Percentiles rank a stretch among this genome's conserved stretches.
Evolutionary conservation across 176 grass and related monocot genomes (phyloP).

Genomic region (Hordeum marinum): DNA sequence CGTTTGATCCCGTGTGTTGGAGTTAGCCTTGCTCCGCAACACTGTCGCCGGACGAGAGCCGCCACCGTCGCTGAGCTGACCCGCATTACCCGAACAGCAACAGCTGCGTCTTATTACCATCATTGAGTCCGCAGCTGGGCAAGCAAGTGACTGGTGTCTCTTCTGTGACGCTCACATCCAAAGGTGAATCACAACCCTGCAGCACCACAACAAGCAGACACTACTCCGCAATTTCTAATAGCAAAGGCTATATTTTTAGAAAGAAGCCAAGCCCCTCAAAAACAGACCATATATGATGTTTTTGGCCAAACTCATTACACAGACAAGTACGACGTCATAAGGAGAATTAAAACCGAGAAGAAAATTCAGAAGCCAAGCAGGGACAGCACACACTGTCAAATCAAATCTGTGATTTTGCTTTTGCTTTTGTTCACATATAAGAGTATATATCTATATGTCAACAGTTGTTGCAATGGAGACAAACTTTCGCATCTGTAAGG

Average conservation of each 20-base stretch:
- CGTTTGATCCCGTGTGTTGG: too few relatives aligned
- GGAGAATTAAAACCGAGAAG: neutral
- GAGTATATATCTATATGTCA: slow-evolving; percentile 23
- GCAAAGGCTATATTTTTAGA: too few relatives aligned
- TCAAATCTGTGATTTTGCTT: slow-evolving; percentile 19
- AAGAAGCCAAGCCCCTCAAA: neutral
- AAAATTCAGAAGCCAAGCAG: neutral
- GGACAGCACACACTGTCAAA: neutral
- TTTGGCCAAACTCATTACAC: neutral
- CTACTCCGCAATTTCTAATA: neutral
- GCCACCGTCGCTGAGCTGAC: too few relatives aligned
- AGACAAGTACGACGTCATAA: neutral
- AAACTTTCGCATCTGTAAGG: slow-evolving; percentile 38
- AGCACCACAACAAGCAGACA: neutral
- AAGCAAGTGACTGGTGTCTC: neutral
- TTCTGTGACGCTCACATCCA: neutral
- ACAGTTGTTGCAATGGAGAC: slow-evolving; percentile 14
- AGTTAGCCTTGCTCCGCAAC: too few relatives aligned
- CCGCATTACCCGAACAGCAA: too few relatives aligned
- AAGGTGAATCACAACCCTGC: neutral
- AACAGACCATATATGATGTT: neutral
- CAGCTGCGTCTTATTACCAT: too few relatives aligned
- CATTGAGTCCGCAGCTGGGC: neutral
- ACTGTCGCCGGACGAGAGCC: too few relatives aligned
- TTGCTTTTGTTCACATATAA: slow-evolving; percentile 30